Conservation (phyloP, 2,329 filamentous ascomycete genomes). For the Epichloe aotearoae region DNA sequence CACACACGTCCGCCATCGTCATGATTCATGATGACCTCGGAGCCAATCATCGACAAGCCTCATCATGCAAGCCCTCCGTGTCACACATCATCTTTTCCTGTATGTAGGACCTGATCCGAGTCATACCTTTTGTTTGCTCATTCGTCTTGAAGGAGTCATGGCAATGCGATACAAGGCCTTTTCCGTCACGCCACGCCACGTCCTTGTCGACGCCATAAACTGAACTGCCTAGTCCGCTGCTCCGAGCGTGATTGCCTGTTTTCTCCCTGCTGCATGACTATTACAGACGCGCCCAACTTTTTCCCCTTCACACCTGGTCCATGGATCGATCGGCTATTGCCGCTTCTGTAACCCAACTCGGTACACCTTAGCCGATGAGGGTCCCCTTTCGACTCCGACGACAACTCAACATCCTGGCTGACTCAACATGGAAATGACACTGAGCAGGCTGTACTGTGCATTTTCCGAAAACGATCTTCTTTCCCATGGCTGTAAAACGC, state of each 20-base stretch:
- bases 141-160: background rate
- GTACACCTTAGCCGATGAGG: too few species aligned
- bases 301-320: background rate
- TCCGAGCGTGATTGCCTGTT: background rate
- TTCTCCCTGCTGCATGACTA: too few species aligned
- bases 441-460: too few species aligned
- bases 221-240: background rate
- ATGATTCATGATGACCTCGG: constrained; percentile 1
- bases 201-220: background rate
- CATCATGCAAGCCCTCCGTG: constrained; percentile 1
- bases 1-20: background rate
- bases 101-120: background rate
- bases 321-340: background rate
- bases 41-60: constrained; percentile 1
- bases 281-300: too few species aligned
- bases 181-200: background rate
- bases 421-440: too few species aligned
- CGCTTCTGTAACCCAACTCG: background rate
- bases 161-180: background rate
- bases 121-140: background rate
- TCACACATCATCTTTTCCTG: background rate
- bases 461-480: too few species aligned
- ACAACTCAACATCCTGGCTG: background rate
- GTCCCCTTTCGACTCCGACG: background rate
- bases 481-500: too few species aligned